Percentiles rank a stretch among this genome's conserved stretches.
Conservation (phyloP, 208 protist genomes). For the Trypanosoma lewisi region DNA sequence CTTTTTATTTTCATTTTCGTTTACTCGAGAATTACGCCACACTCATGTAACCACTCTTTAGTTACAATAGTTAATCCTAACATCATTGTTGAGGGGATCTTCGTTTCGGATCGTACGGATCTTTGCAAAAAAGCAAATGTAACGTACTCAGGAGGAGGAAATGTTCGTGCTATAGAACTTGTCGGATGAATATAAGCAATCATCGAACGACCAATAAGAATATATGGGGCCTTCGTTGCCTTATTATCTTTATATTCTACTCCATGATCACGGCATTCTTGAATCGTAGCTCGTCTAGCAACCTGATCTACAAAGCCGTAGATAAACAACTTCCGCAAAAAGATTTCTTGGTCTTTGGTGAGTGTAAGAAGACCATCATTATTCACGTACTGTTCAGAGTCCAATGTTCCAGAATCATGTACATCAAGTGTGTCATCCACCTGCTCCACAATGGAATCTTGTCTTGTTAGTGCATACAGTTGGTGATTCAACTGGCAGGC, state of each 20-base stretch:
- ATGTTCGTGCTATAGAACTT: slow-evolving; percentile 77
- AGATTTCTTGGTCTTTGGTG: slow-evolving; percentile 61
- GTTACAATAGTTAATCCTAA: slow-evolving; percentile 85
- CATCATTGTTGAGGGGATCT: slow-evolving; percentile 80
- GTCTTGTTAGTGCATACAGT: slow-evolving; percentile 39
- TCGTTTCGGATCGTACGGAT: slow-evolving; percentile 70
- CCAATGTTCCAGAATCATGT: slow-evolving; percentile 36
- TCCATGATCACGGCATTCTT: slow-evolving; percentile 83
- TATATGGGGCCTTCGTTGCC: slow-evolving; percentile 77
- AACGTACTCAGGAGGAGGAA: slow-evolving; percentile 87
- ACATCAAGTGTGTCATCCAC: slow-evolving; percentile 67
- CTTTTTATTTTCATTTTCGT: background rate
- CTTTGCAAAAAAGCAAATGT: slow-evolving; percentile 80
- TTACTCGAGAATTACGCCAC: slow-evolving; percentile 37
- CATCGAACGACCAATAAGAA: slow-evolving; percentile 51
- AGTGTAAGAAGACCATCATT: slow-evolving; percentile 21
- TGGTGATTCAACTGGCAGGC: slow-evolving; percentile 65
- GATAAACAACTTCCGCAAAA: slow-evolving; percentile 81
- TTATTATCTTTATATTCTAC: slow-evolving; percentile 85
- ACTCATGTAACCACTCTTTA: slow-evolving; percentile 79
- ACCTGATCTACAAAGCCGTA: slow-evolving; percentile 87
- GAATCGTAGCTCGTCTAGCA: slow-evolving; percentile 78
- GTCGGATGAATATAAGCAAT: slow-evolving; percentile 87
- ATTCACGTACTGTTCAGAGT: slow-evolving; percentile 9
- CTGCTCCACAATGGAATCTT: slow-evolving; percentile 33